Evolutionary conservation across 768 basidiomycete genomes (phyloP).

Genomic region (Serendipita sp.): DNA sequence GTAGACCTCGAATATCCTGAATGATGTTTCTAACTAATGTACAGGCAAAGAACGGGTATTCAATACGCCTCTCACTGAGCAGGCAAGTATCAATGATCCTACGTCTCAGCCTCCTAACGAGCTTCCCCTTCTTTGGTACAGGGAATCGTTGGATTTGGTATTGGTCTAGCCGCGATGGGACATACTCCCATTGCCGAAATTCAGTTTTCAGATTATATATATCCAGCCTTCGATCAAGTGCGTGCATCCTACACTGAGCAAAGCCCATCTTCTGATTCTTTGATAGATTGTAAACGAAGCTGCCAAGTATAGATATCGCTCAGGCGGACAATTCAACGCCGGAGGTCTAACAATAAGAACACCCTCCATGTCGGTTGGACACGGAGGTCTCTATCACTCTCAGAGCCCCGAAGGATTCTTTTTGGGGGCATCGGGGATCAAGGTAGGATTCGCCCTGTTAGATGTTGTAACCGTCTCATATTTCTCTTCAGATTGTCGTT

Average conservation of each 20-base stretch:
- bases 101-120: slow-evolving; percentile 11
- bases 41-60: slow-evolving; percentile 82
- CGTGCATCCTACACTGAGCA: not conserved
- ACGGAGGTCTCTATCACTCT: slow-evolving; percentile 87
- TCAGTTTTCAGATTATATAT: slow-evolving; percentile 77
- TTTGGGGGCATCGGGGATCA: slow-evolving; percentile 76
- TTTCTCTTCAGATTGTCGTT: slow-evolving; percentile 47
- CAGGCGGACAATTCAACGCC: slow-evolving; percentile 69
- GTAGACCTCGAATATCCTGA: slow-evolving; percentile 25
- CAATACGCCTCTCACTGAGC: slow-evolving; percentile 85
- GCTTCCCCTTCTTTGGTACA: slow-evolving; percentile 15
- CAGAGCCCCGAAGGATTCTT: slow-evolving; percentile 95
- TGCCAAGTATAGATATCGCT: slow-evolving; percentile 82
- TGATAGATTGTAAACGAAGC: slow-evolving; percentile 77
- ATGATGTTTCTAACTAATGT: not conserved
- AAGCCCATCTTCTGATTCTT: not conserved
- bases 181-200: slow-evolving; percentile 92
- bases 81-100: slow-evolving; percentile 18
- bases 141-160: slow-evolving; percentile 89
- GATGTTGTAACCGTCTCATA: not conserved
- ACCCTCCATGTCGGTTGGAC: slow-evolving; percentile 82
- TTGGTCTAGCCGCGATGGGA: slow-evolving; percentile 83
- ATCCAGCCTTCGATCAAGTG: slow-evolving; percentile 88
- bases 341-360: slow-evolving; percentile 70
- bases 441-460: slow-evolving; percentile 33